Conservation (phyloP, 768 basidiomycete species). For the Baorangia bicolor region DNA sequence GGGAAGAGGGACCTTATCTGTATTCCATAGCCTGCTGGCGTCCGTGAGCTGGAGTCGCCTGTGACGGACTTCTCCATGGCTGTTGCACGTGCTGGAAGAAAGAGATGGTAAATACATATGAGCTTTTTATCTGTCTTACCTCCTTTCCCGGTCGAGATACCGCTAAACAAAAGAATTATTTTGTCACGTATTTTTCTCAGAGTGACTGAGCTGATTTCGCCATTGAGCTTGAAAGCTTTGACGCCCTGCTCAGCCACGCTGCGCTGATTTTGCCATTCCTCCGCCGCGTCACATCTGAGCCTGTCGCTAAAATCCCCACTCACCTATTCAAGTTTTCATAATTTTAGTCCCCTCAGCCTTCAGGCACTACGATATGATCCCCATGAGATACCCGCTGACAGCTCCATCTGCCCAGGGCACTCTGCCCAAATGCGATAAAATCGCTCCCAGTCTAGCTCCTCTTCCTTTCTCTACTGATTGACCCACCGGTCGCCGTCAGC, state of each 20-base stretch:
- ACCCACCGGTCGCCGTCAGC: not conserved
- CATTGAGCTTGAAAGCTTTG: conserved; percentile 14
- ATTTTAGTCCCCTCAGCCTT: not conserved
- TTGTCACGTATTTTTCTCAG: not conserved
- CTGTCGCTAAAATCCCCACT: not conserved
- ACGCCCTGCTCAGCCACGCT: not conserved
- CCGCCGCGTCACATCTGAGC: not conserved
- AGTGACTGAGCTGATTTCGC: conserved; percentile 25
- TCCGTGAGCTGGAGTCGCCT: conserved; percentile 9
- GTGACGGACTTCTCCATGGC: conserved; percentile 22
- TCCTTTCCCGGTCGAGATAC: not conserved
- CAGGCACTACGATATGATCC: too few relatives aligned
- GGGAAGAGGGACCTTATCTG: conserved; percentile 27
- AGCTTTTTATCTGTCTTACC: conserved; percentile 20
- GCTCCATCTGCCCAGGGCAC: not conserved
- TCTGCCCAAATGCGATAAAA: not conserved
- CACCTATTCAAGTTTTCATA: not conserved
- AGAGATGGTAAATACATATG: too few relatives aligned
- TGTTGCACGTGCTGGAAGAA: not conserved
- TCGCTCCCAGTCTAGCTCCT: not conserved
- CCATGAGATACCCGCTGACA: too few relatives aligned
- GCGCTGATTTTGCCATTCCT: conserved; percentile 31
- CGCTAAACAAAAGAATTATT: too few relatives aligned
- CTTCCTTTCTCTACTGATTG: not conserved
- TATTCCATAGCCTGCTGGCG: conserved; percentile 27